phyloP scores from a whole-genome alignment of 148 eudicot species.

The Linanthus parryae region DNA sequence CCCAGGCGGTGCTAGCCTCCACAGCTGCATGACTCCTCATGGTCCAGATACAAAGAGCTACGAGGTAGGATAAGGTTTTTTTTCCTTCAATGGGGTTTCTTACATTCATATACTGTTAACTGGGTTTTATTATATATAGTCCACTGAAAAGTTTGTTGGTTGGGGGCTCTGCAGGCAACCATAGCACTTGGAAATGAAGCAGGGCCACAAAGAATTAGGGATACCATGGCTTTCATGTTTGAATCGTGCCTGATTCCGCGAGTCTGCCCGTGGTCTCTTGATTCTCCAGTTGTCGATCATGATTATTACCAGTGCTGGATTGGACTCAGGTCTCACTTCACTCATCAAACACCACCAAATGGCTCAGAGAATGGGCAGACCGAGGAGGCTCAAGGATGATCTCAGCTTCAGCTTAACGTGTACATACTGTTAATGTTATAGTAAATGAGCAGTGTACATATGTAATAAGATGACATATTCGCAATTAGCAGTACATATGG shows the following conservation, averaged over 20 bases:
- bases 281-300: conserved; percentile 66
- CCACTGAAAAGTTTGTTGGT: too few relatives aligned
- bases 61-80: conserved; percentile 45
- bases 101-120: background rate
- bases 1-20: conserved; percentile 96
- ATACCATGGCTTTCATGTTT: conserved; percentile 97
- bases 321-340: conserved; percentile 76
- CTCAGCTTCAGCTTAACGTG: too few relatives aligned
- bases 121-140: conserved; percentile 1
- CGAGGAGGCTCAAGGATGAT: too few relatives aligned
- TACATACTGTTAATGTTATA: too few relatives aligned
- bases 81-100: background rate
- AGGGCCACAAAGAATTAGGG: conserved; percentile 57
- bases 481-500: too few relatives aligned
- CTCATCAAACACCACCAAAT: conserved; percentile 9
- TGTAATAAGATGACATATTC: too few relatives aligned
- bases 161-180: conserved; percentile 50
- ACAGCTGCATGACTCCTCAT: conserved; percentile 99
- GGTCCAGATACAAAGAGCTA: conserved; percentile 97
- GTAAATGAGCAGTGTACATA: too few relatives aligned
- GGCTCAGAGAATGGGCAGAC: too few relatives aligned
- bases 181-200: conserved; percentile 57
- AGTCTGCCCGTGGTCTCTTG: conserved; percentile 83
- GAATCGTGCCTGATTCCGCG: conserved; percentile 94
- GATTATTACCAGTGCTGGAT: conserved; percentile 98